A percentile compares a stretch with the other conserved stretches of the same genome.
These are phyloP conservation scores for Penicillium hordei DNA, from an alignment of 2,329 filamentous ascomycete species.

Conservation along the genomic window DNA sequence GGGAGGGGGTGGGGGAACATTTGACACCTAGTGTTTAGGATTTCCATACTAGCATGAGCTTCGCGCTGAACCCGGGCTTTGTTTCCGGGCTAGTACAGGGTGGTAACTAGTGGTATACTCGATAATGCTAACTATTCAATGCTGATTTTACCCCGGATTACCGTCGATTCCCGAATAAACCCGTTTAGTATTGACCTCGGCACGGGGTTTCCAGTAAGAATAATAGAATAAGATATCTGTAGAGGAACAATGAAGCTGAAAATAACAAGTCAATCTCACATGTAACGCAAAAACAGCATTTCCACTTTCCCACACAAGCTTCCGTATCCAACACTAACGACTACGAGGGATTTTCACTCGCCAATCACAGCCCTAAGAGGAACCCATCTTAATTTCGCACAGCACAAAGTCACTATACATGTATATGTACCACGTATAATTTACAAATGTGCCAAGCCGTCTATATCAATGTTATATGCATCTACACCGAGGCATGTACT, in stretches of 20 bases:
- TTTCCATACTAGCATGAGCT: constrained; percentile 1
- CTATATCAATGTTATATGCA: constrained; percentile 1
- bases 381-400: constrained; percentile 5
- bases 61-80: neutral
- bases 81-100: neutral
- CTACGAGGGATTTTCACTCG: constrained; percentile 12
- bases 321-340: constrained; percentile 1
- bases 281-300: neutral
- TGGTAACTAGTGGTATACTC: neutral
- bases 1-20: neutral
- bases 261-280: neutral
- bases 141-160: constrained; percentile 9
- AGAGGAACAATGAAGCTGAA: neutral
- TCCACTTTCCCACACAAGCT: constrained; percentile 10
- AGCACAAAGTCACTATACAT: neutral
- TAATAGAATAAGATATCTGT: neutral
- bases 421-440: neutral
- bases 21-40: constrained; percentile 2
- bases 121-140: neutral
- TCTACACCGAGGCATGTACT: neutral
- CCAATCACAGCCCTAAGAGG: constrained; percentile 4
- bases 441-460: neutral
- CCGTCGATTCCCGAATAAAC: constrained; percentile 1
- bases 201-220: neutral
- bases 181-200: constrained; percentile 1